Conservation (phyloP, 305 asterid genomes). For the Solanum hybrid region DNA sequence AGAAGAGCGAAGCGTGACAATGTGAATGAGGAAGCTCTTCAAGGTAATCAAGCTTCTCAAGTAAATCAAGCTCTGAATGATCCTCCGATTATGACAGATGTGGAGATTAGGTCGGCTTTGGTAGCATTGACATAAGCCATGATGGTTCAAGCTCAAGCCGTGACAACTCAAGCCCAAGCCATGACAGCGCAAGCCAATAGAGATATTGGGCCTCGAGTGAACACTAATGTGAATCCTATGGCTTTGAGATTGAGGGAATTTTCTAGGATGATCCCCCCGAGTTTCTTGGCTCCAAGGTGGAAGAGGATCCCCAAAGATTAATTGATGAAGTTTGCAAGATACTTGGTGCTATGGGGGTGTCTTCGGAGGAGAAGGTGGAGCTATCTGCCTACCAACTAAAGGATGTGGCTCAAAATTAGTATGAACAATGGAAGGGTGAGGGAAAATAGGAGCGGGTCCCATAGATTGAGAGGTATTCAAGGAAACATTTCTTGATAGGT, state of each 20-base stretch:
- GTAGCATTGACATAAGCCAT: neutral
- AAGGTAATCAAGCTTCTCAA: neutral
- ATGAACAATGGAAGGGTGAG: neutral
- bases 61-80: neutral
- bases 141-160: neutral
- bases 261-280: neutral
- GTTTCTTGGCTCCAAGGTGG: neutral
- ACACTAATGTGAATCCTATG: neutral
- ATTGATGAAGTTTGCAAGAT: neutral
- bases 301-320: neutral
- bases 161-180: neutral
- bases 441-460: neutral
- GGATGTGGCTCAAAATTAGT: neutral
- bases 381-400: neutral
- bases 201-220: neutral
- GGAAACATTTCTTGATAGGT: neutral
- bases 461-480: neutral
- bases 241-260: neutral
- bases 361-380: neutral
- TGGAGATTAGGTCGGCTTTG: neutral
- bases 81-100: neutral
- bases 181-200: neutral
- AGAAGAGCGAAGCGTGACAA: no score
- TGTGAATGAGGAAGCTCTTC: neutral
- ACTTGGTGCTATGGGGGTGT: neutral